phyloP scores from a whole-genome alignment of 139 green algal species.

The Chlamydomonas applanata region DNA sequence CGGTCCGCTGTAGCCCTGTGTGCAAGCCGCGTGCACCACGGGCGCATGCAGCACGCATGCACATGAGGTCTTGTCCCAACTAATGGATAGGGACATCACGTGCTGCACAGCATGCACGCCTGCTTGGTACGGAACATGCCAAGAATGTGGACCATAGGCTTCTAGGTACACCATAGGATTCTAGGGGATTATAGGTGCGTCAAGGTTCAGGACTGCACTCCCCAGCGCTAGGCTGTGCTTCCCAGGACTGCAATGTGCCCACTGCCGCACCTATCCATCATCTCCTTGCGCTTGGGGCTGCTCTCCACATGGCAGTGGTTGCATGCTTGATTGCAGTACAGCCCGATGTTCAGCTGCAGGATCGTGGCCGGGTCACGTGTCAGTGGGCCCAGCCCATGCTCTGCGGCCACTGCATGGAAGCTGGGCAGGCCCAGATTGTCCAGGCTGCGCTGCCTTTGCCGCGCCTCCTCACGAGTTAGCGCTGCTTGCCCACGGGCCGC shows the following conservation, averaged over 20 bases:
- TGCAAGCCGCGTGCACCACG: slow-evolving; percentile 2
- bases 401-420: slow-evolving; percentile 35
- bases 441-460: slow-evolving; percentile 65
- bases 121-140: no score
- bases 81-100: no score
- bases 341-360: slow-evolving; percentile 95
- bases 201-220: no score
- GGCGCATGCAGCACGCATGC: no score
- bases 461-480: slow-evolving; percentile 71
- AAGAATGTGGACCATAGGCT: neutral
- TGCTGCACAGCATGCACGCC: no score
- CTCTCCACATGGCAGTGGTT: slow-evolving; percentile 96
- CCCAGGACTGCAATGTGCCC: neutral
- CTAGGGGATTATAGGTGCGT: no score
- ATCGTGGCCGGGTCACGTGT: slow-evolving; percentile 54
- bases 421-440: slow-evolving; percentile 17
- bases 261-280: slow-evolving; percentile 58
- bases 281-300: slow-evolving; percentile 78
- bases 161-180: neutral
- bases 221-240: neutral
- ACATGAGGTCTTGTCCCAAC: no score
- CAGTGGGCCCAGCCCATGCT: slow-evolving; percentile 38
- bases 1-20: slow-evolving; percentile 52
- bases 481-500: slow-evolving; percentile 57
- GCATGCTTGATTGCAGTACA: slow-evolving; percentile 99